Evolutionary conservation across 192 early-diverging fungal species (phyloP).

Genomic region (Lobosporangium transversale): DNA sequence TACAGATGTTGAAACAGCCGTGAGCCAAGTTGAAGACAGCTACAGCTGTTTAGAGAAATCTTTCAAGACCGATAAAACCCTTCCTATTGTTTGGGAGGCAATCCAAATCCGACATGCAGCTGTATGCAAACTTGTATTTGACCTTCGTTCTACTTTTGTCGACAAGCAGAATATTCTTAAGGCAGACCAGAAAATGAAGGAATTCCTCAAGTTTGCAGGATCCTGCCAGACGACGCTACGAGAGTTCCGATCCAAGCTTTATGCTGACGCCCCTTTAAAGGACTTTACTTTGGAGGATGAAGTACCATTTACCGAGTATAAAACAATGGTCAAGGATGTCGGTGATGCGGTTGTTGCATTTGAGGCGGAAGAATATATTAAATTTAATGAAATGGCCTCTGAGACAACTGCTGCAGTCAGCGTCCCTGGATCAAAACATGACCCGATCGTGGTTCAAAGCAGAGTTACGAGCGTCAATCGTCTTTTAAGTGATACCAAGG

Average conservation of each 20-base stretch:
- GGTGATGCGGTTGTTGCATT: slow-evolving; percentile 27
- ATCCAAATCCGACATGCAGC: slow-evolving; percentile 41
- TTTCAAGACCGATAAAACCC: slow-evolving; percentile 11
- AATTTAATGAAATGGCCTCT: slow-evolving; percentile 6
- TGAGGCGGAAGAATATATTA: slow-evolving; percentile 13
- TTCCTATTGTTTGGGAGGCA: slow-evolving; percentile 39
- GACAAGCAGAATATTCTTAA: slow-evolving; percentile 38
- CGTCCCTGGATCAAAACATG: slow-evolving; percentile 26
- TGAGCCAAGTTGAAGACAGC: slow-evolving; percentile 11
- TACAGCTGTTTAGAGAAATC: slow-evolving; percentile 18
- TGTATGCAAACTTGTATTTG: slow-evolving; percentile 20
- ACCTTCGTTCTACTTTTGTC: slow-evolving; percentile 23
- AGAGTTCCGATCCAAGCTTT: slow-evolving; percentile 30
- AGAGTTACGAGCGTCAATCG: slow-evolving; percentile 25
- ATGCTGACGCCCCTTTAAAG: slow-evolving; percentile 19
- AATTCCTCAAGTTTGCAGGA: slow-evolving; percentile 26
- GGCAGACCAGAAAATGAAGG: slow-evolving; percentile 31
- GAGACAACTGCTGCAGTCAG: background rate
- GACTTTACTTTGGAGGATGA: slow-evolving; percentile 25
- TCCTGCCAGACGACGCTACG: slow-evolving; percentile 25
- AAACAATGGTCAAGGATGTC: slow-evolving; percentile 4
- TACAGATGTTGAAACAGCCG: slow-evolving; percentile 17
- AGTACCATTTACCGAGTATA: slow-evolving; percentile 22
- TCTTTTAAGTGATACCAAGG: slow-evolving; percentile 22
- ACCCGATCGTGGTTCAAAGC: slow-evolving; percentile 13